Conservation (phyloP, 306 rosid genomes). For the Calophaca sinica region DNA sequence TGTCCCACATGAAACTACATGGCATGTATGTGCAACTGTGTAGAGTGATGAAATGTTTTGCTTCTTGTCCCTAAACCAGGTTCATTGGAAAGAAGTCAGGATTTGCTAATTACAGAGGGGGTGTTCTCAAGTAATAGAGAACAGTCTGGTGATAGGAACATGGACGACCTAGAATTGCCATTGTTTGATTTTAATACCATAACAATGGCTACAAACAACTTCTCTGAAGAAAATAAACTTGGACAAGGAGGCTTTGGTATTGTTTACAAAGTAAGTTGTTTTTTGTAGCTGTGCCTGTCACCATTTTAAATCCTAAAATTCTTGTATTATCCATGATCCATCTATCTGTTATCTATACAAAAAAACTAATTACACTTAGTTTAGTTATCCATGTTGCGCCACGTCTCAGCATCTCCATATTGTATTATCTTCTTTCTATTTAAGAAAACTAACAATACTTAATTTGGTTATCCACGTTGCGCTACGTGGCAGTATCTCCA, state of each 20-base stretch:
- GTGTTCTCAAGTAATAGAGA: conserved; percentile 61
- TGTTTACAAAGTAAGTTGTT: conserved; percentile 58
- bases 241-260: conserved; percentile 73
- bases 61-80: conserved; percentile 52
- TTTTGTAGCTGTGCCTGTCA: background rate
- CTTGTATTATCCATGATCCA: background rate
- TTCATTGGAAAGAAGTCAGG: conserved; percentile 72
- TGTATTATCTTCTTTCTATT: too few relatives aligned
- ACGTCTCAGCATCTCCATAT: too few relatives aligned
- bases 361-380: too few relatives aligned
- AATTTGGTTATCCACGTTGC: too few relatives aligned
- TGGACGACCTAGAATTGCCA: conserved; percentile 63
- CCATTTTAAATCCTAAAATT: background rate
- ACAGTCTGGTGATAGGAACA: conserved; percentile 49
- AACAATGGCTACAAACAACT: conserved; percentile 59
- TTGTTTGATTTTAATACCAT: conserved; percentile 59
- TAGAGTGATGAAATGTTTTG: conserved; percentile 29
- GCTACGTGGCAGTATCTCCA: too few relatives aligned
- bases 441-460: too few relatives aligned
- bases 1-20: background rate
- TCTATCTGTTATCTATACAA: too few relatives aligned
- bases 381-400: too few relatives aligned
- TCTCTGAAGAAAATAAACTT: conserved; percentile 59
- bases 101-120: conserved; percentile 58
- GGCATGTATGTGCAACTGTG: conserved; percentile 18